phyloP scores from a whole-genome alignment of 179 eudicot genomes.

The Kewa caespitosa region DNA sequence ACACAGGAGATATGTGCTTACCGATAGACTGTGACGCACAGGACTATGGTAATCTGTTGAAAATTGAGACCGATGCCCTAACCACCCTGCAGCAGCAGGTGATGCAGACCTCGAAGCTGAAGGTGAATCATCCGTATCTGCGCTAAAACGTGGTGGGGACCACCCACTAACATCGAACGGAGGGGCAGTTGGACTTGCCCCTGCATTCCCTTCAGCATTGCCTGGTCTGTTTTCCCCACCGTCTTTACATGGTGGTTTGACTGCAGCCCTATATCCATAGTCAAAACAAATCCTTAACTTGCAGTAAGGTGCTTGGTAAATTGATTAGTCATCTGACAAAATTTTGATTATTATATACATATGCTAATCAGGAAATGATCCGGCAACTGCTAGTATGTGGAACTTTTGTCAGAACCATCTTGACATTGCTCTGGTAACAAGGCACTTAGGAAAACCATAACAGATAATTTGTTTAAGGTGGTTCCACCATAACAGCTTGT shows the following conservation, averaged over 20 bases:
- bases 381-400: too few species aligned
- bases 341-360: too few species aligned
- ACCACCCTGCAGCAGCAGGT: background rate
- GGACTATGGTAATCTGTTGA: background rate
- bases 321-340: too few species aligned
- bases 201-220: background rate
- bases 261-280: background rate
- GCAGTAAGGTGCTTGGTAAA: too few species aligned
- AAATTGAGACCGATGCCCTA: background rate
- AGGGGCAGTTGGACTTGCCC: background rate
- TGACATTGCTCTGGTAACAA: too few species aligned
- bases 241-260: background rate
- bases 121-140: constrained; percentile 1
- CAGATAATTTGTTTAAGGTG: too few species aligned
- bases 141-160: background rate
- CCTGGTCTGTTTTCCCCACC: background rate
- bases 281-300: too few species aligned
- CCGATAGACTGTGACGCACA: background rate
- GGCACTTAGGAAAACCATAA: too few species aligned
- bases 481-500: too few species aligned
- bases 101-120: background rate
- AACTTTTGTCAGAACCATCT: too few species aligned
- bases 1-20: background rate
- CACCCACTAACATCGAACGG: background rate
- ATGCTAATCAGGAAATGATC: too few species aligned